Percentiles rank a stretch among this genome's conserved stretches.
phyloP scores from a whole-genome alignment of 1,284 basidiomycete genomes.

The Inonotus hispidus region DNA sequence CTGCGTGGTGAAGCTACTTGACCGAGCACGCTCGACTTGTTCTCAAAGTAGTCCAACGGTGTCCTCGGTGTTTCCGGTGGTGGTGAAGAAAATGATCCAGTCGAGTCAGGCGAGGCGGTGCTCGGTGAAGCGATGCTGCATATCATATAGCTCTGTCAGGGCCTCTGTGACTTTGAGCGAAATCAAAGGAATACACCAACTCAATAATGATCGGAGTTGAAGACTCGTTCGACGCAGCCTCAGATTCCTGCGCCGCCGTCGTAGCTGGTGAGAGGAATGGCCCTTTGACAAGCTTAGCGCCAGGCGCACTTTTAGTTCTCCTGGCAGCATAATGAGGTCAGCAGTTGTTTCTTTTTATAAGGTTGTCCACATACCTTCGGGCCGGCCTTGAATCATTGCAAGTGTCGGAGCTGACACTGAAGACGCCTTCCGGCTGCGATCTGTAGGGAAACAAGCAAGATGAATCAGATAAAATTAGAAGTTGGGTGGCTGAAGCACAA shows the following conservation, averaged over 20 bases:
- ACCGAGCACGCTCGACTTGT: neutral
- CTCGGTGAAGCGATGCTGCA: constrained; percentile 13
- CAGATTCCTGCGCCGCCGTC: constrained; percentile 6
- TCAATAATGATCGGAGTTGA: constrained; percentile 10
- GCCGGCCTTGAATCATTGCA: neutral
- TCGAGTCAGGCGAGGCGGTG: constrained; percentile 8
- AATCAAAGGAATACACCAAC: neutral
- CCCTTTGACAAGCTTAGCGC: constrained; percentile 10
- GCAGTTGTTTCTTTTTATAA: neutral
- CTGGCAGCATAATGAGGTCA: constrained; percentile 1
- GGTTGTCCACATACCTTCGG: constrained; percentile 5
- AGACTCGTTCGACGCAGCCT: neutral
- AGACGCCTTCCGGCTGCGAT: constrained; percentile 4
- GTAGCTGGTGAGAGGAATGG: constrained; percentile 10
- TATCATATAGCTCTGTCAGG: neutral
- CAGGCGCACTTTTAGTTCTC: constrained; percentile 18
- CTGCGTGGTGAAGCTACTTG: constrained; percentile 15
- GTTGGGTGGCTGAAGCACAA: neutral
- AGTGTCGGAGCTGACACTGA: neutral
- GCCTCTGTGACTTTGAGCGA: neutral
- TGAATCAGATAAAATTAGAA: neutral
- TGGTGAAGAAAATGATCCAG: constrained; percentile 8
- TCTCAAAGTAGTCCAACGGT: constrained; percentile 5
- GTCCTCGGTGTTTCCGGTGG: constrained; percentile 9
- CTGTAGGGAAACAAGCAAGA: neutral